phyloP scores from a whole-genome alignment of 495 filamentous ascomycete genomes.

The Penicillium steckii region DNA sequence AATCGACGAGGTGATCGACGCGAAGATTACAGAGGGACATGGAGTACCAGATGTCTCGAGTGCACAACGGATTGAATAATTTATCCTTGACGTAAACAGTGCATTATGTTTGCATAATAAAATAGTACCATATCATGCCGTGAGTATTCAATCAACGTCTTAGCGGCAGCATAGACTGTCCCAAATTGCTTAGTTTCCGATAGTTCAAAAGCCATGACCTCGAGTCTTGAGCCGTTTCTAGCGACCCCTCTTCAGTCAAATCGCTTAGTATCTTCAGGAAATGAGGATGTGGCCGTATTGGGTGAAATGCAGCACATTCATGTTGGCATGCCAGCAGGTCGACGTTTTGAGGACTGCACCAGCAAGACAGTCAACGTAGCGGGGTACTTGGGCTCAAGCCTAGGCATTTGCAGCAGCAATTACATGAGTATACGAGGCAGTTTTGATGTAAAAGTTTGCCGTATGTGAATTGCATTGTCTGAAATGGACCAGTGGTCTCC shows the following conservation, averaged over 20 bases:
- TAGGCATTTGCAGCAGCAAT: not conserved
- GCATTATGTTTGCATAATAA: not conserved
- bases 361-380: not conserved
- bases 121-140: not conserved
- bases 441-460: too few species aligned
- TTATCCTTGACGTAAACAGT: not conserved
- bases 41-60: conserved; percentile 48
- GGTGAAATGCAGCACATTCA: not conserved
- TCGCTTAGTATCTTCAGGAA: not conserved
- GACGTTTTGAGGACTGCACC: not conserved
- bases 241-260: not conserved
- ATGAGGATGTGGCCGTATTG: not conserved
- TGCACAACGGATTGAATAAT: conserved; percentile 41
- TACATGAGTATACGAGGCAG: not conserved
- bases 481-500: too few species aligned
- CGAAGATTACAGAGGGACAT: conserved; percentile 48
- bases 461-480: too few species aligned
- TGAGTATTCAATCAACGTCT: too few species aligned
- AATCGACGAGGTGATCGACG: conserved; percentile 50
- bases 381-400: not conserved
- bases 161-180: too few species aligned
- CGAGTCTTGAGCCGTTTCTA: not conserved
- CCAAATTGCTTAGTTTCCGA: not conserved
- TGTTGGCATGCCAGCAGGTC: not conserved
- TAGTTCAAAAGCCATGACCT: not conserved